Conservation (phyloP, 306 rosid genomes). For the Malus asiatica region DNA sequence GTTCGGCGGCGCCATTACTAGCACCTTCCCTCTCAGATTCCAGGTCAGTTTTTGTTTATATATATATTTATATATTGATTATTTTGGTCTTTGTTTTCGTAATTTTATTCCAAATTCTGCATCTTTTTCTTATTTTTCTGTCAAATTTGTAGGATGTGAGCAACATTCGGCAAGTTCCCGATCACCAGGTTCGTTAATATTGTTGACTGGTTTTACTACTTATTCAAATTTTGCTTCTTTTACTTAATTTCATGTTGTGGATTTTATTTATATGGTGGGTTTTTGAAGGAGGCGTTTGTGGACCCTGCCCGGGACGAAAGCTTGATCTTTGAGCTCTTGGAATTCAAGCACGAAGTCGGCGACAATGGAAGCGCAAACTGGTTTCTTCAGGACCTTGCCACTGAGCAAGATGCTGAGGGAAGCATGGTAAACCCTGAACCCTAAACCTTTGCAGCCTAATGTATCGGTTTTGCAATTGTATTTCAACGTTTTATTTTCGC, state of each 20-base stretch:
- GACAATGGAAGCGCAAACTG: constrained; percentile 77
- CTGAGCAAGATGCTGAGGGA: constrained; percentile 73
- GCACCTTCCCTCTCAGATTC: constrained; percentile 59
- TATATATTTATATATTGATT: too few relatives aligned
- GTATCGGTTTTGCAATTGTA: neutral
- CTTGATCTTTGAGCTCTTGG: constrained; percentile 76
- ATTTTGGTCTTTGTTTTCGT: neutral
- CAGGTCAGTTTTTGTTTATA: constrained; percentile 32
- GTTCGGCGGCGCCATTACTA: constrained; percentile 60
- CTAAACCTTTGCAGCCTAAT: neutral
- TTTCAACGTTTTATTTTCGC: neutral
- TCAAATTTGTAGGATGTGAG: constrained; percentile 59
- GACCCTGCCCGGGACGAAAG: constrained; percentile 78
- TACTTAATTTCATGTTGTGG: neutral
- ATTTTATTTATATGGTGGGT: neutral
- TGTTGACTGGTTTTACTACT: neutral
- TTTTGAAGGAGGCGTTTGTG: constrained; percentile 58
- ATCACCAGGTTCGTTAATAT: constrained; percentile 59
- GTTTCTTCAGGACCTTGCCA: constrained; percentile 92
- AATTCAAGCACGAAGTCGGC: constrained; percentile 54
- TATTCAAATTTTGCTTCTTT: neutral
- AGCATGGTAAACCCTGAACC: constrained; percentile 39
- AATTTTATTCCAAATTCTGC: neutral
- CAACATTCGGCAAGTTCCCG: constrained; percentile 70
- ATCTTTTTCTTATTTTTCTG: neutral